phyloP scores from a whole-genome alignment of 805 yeast genomes.

The Suhomyces vadensis region DNA sequence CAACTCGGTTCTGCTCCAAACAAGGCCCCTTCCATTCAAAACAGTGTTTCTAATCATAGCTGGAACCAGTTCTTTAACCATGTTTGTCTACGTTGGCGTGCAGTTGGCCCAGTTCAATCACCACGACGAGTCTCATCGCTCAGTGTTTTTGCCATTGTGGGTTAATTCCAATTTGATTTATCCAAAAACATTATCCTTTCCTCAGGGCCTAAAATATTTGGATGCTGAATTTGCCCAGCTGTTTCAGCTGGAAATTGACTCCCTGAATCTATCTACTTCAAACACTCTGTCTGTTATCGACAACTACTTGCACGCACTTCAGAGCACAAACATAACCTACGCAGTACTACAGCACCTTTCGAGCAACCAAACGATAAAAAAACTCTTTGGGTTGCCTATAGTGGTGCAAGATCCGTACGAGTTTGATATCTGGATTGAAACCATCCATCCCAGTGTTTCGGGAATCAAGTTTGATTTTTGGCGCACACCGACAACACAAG shows the following conservation, averaged over 20 bases:
- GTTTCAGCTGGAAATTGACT: constrained; percentile 16
- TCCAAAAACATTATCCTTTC: constrained; percentile 24
- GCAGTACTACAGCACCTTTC: constrained; percentile 29
- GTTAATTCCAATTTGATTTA: constrained; percentile 29
- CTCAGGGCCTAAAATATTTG: constrained; percentile 26
- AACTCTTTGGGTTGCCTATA: constrained; percentile 33
- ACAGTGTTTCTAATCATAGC: constrained; percentile 22
- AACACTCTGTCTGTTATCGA: constrained; percentile 13
- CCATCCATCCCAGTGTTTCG: constrained; percentile 28
- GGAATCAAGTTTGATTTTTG: constrained; percentile 27
- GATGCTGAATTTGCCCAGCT: constrained; percentile 22
- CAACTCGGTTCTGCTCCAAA: neutral
- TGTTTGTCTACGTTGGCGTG: constrained; percentile 22
- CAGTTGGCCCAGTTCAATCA: constrained; percentile 17
- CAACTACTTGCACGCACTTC: constrained; percentile 16
- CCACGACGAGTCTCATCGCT: constrained; percentile 10
- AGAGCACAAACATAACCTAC: constrained; percentile 26
- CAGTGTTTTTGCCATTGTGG: constrained; percentile 28
- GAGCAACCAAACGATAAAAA: constrained; percentile 20
- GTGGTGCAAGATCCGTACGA: constrained; percentile 11
- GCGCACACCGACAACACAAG: constrained; percentile 1
- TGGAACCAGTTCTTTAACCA: constrained; percentile 24
- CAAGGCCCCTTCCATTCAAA: constrained; percentile 16
- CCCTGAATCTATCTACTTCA: constrained; percentile 10
- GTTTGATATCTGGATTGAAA: constrained; percentile 34